Evolutionary conservation across 768 basidiomycete genomes (phyloP), one percentile per base, ranked within the genome.

Genomic region (Mycena epipterygia): DNA sequence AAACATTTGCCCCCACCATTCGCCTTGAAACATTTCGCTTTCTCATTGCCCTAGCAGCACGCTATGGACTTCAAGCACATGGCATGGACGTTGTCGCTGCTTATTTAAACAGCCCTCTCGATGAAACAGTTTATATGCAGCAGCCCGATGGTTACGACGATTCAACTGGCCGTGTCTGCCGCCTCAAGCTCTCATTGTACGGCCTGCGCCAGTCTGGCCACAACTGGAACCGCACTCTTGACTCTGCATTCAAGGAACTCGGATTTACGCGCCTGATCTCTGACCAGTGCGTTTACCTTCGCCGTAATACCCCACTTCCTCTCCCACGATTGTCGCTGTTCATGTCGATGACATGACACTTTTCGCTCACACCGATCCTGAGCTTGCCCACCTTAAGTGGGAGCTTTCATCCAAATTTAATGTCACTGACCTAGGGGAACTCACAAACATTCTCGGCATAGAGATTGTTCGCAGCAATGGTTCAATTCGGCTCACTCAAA

Each of bases 101-200:
- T 6, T 67, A 67, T 14, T 37, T 67, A 17, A 58, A 60, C 32
- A 35, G 65, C 11, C 32, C 23, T 9, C 42, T 67, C 29, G 57
- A 67, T 0, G 65, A 67, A 27, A 84, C 75, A 14, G 83, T 86
- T 3, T 86, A 81, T 46, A 84, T 86, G 81, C 2, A 51, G 6
- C 83, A 85, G 72, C 84, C 84, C 0, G 71, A 75, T 2, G 79
- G 81, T 0, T 84, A 79, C 51, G 37, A 74, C 0, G 79, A 81
- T 30, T 64, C 79, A 17, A 75, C 77, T 53, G 69, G 62, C 25
- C 41, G 56, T 17, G 75, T 81, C 19, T 76, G 77, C 33, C 52
- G 53, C 2, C 74, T 85, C 0, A 52, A 64, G 0, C 70, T 75
- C 19, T 74, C 78, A 0, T 67, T 87, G 5, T 88, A 87, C 57